Conservation (phyloP, 768 basidiomycete species). For the Terana coerulea region DNA sequence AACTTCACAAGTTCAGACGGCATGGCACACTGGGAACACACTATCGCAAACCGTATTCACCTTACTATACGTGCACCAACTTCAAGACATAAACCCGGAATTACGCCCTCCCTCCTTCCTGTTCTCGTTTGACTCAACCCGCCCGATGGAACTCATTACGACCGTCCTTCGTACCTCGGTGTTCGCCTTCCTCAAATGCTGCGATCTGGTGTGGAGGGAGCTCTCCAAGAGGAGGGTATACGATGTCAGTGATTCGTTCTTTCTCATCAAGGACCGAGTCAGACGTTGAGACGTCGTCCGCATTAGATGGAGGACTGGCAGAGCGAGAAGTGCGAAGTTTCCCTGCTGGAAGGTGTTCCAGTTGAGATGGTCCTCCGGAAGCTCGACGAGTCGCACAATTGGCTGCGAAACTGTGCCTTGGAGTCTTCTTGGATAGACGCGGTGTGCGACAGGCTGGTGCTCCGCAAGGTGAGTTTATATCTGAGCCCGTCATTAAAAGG, state of each 20-base stretch:
- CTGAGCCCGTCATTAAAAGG: neutral
- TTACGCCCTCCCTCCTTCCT: conserved; percentile 28
- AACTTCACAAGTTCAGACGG: conserved; percentile 51
- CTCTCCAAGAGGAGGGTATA: conserved; percentile 68
- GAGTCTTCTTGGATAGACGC: conserved; percentile 30
- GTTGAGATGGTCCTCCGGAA: conserved; percentile 47
- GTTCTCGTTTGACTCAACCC: conserved; percentile 34
- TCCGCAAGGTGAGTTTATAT: conserved; percentile 50
- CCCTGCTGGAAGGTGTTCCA: conserved; percentile 62
- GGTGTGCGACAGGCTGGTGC: conserved; percentile 45
- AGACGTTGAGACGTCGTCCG: conserved; percentile 9
- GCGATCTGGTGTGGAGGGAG: conserved; percentile 81
- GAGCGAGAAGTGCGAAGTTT: conserved; percentile 82
- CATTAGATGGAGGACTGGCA: conserved; percentile 83
- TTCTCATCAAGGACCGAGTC: neutral
- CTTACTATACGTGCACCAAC: conserved; percentile 64
- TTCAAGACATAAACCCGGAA: conserved; percentile 59
- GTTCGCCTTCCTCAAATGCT: conserved; percentile 71
- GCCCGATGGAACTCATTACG: conserved; percentile 61
- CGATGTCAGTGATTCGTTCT: conserved; percentile 54
- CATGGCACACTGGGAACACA: conserved; percentile 82
- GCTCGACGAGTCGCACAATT: conserved; percentile 58
- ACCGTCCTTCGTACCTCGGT: conserved; percentile 65
- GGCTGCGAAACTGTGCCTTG: conserved; percentile 39
- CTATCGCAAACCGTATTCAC: conserved; percentile 88